Percentiles rank a stretch among this genome's conserved stretches.
These are phyloP conservation scores for Clonostachys chloroleuca DNA, from an alignment of 2,329 filamentous ascomycete genomes.

Conservation along the genomic window DNA sequence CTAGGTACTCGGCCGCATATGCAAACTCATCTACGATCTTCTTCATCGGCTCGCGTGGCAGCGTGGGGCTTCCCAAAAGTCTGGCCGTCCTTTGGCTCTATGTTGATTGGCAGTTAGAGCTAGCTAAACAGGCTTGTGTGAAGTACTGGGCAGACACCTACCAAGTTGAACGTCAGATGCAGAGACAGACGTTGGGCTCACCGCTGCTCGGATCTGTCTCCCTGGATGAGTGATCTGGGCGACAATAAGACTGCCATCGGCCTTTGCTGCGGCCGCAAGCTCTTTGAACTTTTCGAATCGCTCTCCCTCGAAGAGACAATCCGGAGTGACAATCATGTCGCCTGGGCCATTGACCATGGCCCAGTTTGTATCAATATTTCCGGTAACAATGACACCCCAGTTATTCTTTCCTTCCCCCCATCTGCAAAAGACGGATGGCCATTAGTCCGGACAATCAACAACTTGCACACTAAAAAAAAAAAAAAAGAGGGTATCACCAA, in stretches of 20 bases:
- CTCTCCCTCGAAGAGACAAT: slow-evolving; percentile 43
- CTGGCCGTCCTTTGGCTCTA: slow-evolving; percentile 14
- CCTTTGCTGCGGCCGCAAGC: slow-evolving; percentile 49
- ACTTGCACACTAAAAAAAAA: too few relatives aligned
- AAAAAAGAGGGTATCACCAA: slow-evolving; percentile 23
- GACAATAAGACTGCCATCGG: slow-evolving; percentile 54
- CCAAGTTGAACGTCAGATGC: slow-evolving; percentile 28
- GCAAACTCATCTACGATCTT: slow-evolving; percentile 55
- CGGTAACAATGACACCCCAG: slow-evolving; percentile 53
- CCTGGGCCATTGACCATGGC: slow-evolving; percentile 52
- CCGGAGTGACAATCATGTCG: slow-evolving; percentile 53
- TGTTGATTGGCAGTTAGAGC: background rate
- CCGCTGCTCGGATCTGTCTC: slow-evolving; percentile 35
- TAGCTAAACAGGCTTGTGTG: too few relatives aligned
- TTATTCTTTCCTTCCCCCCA: slow-evolving; percentile 62
- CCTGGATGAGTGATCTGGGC: slow-evolving; percentile 61
- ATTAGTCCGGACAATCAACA: too few relatives aligned
- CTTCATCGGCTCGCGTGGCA: slow-evolving; percentile 47
- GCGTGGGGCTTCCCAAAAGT: slow-evolving; percentile 43
- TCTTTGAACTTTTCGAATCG: slow-evolving; percentile 59
- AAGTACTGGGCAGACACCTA: background rate
- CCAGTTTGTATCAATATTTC: slow-evolving; percentile 62
- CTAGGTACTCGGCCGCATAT: slow-evolving; percentile 55
- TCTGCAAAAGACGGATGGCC: background rate
- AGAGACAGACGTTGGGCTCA: slow-evolving; percentile 31